Conservation (phyloP, 1,284 basidiomycete species). For the Ustilago crameri region DNA sequence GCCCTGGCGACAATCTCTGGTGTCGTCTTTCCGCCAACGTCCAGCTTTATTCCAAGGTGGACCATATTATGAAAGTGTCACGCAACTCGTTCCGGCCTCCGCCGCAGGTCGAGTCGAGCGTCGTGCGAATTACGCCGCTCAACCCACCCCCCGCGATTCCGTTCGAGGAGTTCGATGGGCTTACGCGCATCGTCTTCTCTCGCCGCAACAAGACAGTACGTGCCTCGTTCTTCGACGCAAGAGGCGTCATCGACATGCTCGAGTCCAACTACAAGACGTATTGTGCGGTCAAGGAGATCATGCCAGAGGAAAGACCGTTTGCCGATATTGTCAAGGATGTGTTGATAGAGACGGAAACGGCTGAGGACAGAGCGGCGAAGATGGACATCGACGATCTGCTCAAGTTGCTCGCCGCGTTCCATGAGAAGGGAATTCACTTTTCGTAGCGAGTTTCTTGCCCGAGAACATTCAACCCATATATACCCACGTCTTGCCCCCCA, state of each 20-base stretch:
- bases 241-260: slow-evolving; percentile 92
- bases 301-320: slow-evolving; percentile 47
- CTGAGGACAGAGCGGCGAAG: slow-evolving; percentile 80
- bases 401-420: slow-evolving; percentile 81
- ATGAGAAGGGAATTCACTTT: slow-evolving; percentile 84
- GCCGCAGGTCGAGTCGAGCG: slow-evolving; percentile 91
- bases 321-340: slow-evolving; percentile 78
- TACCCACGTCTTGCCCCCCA: neutral
- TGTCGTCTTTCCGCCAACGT: slow-evolving; percentile 94
- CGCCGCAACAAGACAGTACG: slow-evolving; percentile 90
- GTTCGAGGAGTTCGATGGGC: slow-evolving; percentile 97
- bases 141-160: slow-evolving; percentile 94
- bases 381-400: slow-evolving; percentile 86
- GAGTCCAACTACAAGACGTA: slow-evolving; percentile 95
- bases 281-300: slow-evolving; percentile 77
- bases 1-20: slow-evolving; percentile 87
- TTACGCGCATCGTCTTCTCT: slow-evolving; percentile 89
- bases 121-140: slow-evolving; percentile 88
- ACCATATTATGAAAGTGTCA: slow-evolving; percentile 94
- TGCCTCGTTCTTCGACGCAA: slow-evolving; percentile 83
- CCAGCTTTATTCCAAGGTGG: slow-evolving; percentile 93
- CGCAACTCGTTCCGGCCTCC: slow-evolving; percentile 97
- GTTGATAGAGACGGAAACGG: slow-evolving; percentile 76
- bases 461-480: slow-evolving; percentile 3
- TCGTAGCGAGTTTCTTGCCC: too few species aligned